These are phyloP conservation scores for Candolleomyces efflorescens DNA, from an alignment of 768 basidiomycete species.

Conservation along the genomic window DNA sequence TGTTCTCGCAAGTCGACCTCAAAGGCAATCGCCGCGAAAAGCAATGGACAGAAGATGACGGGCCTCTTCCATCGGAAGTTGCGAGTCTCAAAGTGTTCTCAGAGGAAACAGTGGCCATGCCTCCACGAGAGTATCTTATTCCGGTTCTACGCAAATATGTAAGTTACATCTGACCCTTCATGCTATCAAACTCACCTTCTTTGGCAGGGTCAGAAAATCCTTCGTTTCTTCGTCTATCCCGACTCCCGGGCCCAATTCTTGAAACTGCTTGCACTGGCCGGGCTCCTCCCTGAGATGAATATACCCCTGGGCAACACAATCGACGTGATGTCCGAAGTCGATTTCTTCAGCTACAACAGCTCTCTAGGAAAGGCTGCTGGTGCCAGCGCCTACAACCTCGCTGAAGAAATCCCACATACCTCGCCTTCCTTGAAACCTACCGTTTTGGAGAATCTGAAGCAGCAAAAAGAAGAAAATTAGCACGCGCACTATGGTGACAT, in stretches of 20 bases:
- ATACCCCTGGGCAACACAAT: slow-evolving; percentile 23
- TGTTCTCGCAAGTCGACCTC: slow-evolving; percentile 13
- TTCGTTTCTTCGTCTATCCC: slow-evolving; percentile 65
- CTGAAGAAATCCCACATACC: not conserved
- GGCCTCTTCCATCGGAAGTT: slow-evolving; percentile 25
- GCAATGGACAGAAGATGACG: slow-evolving; percentile 45
- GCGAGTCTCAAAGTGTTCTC: slow-evolving; percentile 18
- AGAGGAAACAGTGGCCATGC: slow-evolving; percentile 18
- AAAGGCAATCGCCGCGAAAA: slow-evolving; percentile 35
- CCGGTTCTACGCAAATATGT: slow-evolving; percentile 58
- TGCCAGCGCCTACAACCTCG: slow-evolving; percentile 12
- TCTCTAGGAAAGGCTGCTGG: no score
- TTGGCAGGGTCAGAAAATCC: slow-evolving; percentile 49
- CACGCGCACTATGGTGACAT: not conserved
- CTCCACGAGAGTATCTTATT: slow-evolving; percentile 41
- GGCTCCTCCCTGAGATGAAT: slow-evolving; percentile 35
- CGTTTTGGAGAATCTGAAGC: not conserved
- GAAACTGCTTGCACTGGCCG: slow-evolving; percentile 45
- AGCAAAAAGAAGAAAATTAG: not conserved
- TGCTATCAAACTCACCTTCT: slow-evolving; percentile 8
- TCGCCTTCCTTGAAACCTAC: not conserved
- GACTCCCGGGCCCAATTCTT: slow-evolving; percentile 70
- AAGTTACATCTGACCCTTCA: slow-evolving; percentile 19
- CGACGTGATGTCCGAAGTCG: slow-evolving; percentile 35
- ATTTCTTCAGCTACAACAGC: slow-evolving; percentile 64